Conservation (phyloP, 306 rosid species). For the Quercus rubra region DNA sequence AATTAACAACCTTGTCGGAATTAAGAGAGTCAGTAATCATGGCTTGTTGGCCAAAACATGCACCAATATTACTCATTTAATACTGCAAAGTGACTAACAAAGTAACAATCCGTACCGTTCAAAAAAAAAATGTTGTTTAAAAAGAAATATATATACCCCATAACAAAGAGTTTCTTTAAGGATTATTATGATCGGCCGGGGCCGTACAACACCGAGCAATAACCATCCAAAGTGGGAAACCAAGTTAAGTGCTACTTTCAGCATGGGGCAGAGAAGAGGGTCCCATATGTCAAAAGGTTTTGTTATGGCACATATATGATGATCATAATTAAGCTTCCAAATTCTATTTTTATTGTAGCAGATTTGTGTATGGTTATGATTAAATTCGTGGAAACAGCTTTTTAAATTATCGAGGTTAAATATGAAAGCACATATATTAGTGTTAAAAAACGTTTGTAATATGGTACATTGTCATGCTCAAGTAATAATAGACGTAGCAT, state of each 20-base stretch:
- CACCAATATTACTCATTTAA: not conserved
- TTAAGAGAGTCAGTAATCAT: slow-evolving; percentile 18
- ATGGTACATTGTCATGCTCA: not conserved
- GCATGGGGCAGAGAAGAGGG: not conserved
- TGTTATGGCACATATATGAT: too few species aligned
- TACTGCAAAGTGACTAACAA: not conserved
- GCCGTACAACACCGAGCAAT: not conserved
- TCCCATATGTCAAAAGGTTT: not conserved
- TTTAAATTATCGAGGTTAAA: too few species aligned
- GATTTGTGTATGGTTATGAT: too few species aligned
- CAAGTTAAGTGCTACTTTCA: not conserved
- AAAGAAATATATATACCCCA: too few species aligned
- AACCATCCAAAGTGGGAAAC: slow-evolving; percentile 17
- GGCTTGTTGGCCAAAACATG: slow-evolving; percentile 1
- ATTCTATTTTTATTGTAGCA: not conserved
- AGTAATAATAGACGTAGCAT: not conserved
- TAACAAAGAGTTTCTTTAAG: too few species aligned
- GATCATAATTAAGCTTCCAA: not conserved
- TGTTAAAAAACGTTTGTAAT: too few species aligned
- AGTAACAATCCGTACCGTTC: not conserved
- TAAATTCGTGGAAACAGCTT: too few species aligned
- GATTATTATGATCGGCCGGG: too few species aligned
- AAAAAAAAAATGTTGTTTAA: too few species aligned
- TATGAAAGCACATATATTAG: too few species aligned
- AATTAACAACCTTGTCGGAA: slow-evolving; percentile 11